A percentile compares a stretch with the other conserved stretches of the same genome.
Evolutionary conservation across 2,329 filamentous ascomycete species (phyloP).

Genomic region (Mycosphaerelloides madeirae): DNA sequence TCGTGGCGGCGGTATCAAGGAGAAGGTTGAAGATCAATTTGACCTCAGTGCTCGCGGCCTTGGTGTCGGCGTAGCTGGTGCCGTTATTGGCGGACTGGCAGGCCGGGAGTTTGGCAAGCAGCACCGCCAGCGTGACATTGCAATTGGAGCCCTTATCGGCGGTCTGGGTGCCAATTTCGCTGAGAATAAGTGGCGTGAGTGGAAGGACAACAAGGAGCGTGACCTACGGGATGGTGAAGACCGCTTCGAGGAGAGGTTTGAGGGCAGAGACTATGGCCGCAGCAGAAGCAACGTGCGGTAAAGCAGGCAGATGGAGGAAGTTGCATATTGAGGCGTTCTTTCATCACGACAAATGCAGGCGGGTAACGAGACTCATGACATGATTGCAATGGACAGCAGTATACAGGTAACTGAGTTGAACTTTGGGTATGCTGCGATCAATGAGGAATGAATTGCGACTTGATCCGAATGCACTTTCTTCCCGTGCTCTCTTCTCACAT

Average conservation of each 20-base stretch:
- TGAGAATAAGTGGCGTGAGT: slow-evolving; percentile 31
- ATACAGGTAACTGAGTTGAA: too few species aligned
- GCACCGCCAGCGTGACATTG: slow-evolving; percentile 31
- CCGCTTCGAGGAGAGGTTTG: slow-evolving; percentile 15
- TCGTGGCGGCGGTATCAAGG: slow-evolving; percentile 19
- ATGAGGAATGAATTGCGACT: too few species aligned
- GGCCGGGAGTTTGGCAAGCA: slow-evolving; percentile 29
- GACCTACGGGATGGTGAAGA: slow-evolving; percentile 15
- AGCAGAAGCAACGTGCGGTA: slow-evolving; percentile 21
- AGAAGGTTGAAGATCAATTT: slow-evolving; percentile 31
- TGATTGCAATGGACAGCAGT: too few species aligned
- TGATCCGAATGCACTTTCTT: too few species aligned
- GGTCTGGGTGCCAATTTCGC: slow-evolving; percentile 32
- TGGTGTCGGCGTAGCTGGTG: slow-evolving; percentile 31
- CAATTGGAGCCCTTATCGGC: slow-evolving; percentile 32
- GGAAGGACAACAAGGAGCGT: slow-evolving; percentile 23
- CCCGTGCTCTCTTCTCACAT: too few species aligned
- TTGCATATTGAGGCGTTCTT: background rate
- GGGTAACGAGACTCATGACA: slow-evolving; percentile 1
- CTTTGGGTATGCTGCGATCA: too few species aligned
- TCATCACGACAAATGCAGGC: slow-evolving; percentile 1
- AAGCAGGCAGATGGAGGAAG: slow-evolving; percentile 5
- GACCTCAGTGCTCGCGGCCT: slow-evolving; percentile 29
- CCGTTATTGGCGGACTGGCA: slow-evolving; percentile 32
- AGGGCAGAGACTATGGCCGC: slow-evolving; percentile 11